These are phyloP conservation scores for Bombardia bombarda DNA, from an alignment of 495 filamentous ascomycete species.

Conservation along the genomic window DNA sequence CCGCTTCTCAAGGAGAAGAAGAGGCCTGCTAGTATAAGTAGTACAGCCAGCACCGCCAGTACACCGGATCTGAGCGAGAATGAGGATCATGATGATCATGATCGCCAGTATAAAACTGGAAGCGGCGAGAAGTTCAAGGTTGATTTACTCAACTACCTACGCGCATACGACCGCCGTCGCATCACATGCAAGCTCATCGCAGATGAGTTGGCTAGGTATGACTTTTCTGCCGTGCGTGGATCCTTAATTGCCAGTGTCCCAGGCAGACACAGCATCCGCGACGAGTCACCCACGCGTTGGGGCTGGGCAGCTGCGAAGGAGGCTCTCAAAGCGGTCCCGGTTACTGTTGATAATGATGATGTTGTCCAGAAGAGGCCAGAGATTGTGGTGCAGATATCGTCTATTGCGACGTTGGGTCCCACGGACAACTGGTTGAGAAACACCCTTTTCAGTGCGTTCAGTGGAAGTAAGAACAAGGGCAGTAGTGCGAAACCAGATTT, in stretches of 20 bases:
- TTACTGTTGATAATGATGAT: constrained; percentile 5
- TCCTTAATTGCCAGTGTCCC: constrained; percentile 73
- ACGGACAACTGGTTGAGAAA: constrained; percentile 67
- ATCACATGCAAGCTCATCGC: constrained; percentile 41
- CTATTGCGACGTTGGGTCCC: constrained; percentile 70
- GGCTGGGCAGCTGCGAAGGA: constrained; percentile 66
- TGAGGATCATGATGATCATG: neutral
- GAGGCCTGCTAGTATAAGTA: too few species aligned
- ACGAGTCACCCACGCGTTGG: constrained; percentile 46
- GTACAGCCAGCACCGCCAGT: neutral
- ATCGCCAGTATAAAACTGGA: constrained; percentile 31
- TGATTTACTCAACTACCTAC: constrained; percentile 67
- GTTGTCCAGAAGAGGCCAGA: too few species aligned
- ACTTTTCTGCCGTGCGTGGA: constrained; percentile 64
- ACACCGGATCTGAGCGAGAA: neutral
- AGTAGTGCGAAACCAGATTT: constrained; percentile 18
- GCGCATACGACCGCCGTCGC: constrained; percentile 54
- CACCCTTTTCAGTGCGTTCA: constrained; percentile 52
- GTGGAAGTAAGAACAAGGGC: constrained; percentile 9
- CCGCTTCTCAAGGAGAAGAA: constrained; percentile 38
- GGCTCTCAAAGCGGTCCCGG: constrained; percentile 47
- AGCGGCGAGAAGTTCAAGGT: constrained; percentile 65
- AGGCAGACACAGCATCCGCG: constrained; percentile 46
- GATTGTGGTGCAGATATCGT: constrained; percentile 72
- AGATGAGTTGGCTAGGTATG: constrained; percentile 50